Conservation (phyloP, 108 stramenopile species). For the Parmales sp. region DNA sequence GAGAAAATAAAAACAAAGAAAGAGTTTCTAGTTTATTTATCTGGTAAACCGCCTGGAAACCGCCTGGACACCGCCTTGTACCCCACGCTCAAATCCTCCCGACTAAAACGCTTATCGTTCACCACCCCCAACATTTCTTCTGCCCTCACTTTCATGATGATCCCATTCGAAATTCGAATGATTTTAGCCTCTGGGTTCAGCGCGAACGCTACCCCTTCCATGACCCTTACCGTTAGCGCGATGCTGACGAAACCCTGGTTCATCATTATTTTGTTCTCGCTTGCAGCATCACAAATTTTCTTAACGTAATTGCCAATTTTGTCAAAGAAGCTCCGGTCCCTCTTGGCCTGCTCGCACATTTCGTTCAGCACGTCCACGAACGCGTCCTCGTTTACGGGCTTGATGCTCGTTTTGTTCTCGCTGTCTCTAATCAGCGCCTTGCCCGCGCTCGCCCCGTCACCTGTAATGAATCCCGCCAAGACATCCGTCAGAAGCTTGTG, state of each 20-base stretch:
- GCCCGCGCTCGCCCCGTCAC: constrained; percentile 38
- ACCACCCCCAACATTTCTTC: neutral
- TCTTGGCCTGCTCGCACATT: constrained; percentile 24
- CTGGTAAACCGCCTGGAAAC: no score
- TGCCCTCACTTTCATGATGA: constrained; percentile 31
- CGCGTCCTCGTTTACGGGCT: constrained; percentile 30
- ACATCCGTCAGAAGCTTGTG: constrained; percentile 43
- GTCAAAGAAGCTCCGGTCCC: constrained; percentile 41
- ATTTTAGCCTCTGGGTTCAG: constrained; percentile 42
- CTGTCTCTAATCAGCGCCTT: constrained; percentile 31
- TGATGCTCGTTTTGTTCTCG: constrained; percentile 4
- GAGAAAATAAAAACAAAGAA: no score
- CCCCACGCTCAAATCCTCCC: no score
- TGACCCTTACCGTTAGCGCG: constrained; percentile 47
- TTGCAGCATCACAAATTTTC: constrained; percentile 39
- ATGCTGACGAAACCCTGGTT: constrained; percentile 47
- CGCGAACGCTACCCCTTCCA: constrained; percentile 51
- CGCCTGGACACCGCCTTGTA: no score
- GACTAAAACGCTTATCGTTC: no score
- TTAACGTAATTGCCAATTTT: constrained; percentile 42
- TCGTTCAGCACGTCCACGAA: constrained; percentile 38
- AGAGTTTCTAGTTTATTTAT: no score
- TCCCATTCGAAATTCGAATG: constrained; percentile 38
- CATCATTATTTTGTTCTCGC: constrained; percentile 41
- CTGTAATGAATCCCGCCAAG: constrained; percentile 37